Evolutionary conservation across 345 rosid genomes (phyloP).

Genomic region (Hibiscus mutabilis): DNA sequence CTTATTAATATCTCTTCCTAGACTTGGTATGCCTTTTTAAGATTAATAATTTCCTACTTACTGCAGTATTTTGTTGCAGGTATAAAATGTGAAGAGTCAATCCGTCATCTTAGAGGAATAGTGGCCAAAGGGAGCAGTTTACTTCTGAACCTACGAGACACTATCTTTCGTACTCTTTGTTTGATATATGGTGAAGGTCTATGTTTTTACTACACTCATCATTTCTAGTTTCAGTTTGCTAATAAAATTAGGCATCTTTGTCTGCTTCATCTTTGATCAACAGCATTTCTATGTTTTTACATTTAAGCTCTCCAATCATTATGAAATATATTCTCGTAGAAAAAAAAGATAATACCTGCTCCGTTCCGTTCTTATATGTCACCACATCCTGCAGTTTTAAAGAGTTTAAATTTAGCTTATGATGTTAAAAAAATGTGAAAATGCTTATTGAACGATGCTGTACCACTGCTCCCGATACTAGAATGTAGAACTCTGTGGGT

Average conservation of each 20-base stretch:
- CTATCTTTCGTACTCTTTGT: not conserved
- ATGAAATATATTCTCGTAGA: not conserved
- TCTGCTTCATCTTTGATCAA: not conserved
- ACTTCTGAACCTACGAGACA: not conserved
- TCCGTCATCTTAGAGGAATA: not conserved
- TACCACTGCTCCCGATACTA: slow-evolving; percentile 94
- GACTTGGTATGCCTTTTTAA: not conserved
- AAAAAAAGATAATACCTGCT: slow-evolving; percentile 50
- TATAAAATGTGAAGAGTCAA: not conserved
- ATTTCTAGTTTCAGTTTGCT: slow-evolving; percentile 1
- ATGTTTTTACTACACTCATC: not conserved
- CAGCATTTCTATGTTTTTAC: not conserved
- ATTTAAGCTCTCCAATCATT: not conserved
- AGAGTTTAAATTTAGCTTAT: slow-evolving; percentile 14
- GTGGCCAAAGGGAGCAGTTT: not conserved
- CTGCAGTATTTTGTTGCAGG: not conserved
- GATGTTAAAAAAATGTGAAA: not conserved
- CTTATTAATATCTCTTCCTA: not conserved
- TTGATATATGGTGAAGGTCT: not conserved
- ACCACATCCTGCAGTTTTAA: slow-evolving; percentile 58
- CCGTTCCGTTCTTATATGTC: slow-evolving; percentile 54
- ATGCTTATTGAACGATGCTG: not conserved
- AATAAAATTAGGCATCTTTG: not conserved
- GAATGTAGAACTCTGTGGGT: slow-evolving; percentile 82
- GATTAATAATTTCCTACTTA: not conserved